phyloP scores from a whole-genome alignment of 164 flowering plant genomes.

The Chloranthus sessilifolius region DNA sequence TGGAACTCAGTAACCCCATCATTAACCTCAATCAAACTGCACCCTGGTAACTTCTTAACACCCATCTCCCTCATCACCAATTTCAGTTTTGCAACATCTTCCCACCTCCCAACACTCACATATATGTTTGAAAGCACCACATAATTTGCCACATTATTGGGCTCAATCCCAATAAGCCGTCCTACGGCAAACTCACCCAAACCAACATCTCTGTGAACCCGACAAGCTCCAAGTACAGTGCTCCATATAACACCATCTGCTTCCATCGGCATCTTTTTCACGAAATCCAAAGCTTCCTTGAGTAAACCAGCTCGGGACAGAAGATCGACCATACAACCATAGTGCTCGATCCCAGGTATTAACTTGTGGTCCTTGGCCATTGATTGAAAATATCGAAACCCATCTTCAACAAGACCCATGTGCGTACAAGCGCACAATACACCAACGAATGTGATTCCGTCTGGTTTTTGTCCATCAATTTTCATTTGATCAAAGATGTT shows the following conservation, averaged over 20 bases:
- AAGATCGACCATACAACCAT: conserved; percentile 76
- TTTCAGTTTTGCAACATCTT: conserved; percentile 47
- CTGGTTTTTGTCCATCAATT: conserved; percentile 39
- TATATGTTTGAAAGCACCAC: conserved; percentile 63
- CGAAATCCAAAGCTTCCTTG: conserved; percentile 43
- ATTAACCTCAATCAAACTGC: conserved; percentile 57
- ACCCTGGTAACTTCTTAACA: conserved; percentile 50
- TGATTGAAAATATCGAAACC: conserved; percentile 38
- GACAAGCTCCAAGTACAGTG: conserved; percentile 57
- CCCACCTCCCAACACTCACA: conserved; percentile 49
- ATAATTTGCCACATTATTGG: conserved; percentile 52
- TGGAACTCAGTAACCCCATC: conserved; percentile 44
- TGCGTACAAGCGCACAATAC: conserved; percentile 68
- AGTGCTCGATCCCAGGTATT: conserved; percentile 64
- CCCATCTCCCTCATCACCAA: conserved; percentile 50
- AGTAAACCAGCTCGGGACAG: conserved; percentile 53
- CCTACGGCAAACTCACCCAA: conserved; percentile 55
- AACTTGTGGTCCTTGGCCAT: conserved; percentile 46
- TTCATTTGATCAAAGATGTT: conserved; percentile 41
- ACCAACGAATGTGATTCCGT: conserved; percentile 62
- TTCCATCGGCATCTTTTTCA: conserved; percentile 55
- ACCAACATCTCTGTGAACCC: conserved; percentile 42
- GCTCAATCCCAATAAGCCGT: conserved; percentile 49
- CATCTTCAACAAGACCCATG: conserved; percentile 55
- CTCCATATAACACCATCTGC: conserved; percentile 77